phyloP scores from a whole-genome alignment of 148 eudicot species.

The Silene conica region DNA sequence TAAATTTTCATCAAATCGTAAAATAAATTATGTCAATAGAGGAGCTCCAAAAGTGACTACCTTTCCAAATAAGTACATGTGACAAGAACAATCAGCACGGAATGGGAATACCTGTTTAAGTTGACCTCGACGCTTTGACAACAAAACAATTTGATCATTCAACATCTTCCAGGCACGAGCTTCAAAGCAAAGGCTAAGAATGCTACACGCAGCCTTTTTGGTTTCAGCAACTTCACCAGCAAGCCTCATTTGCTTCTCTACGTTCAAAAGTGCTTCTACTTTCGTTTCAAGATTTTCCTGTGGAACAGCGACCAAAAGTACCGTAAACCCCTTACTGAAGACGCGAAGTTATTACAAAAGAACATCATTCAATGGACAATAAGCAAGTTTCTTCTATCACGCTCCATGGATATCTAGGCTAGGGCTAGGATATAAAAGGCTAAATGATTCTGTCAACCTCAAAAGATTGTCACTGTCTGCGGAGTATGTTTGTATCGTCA shows the following conservation, averaged over 20 bases:
- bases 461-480: too few relatives aligned
- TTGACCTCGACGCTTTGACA: conserved; percentile 95
- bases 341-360: too few relatives aligned
- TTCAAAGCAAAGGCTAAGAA: conserved; percentile 69
- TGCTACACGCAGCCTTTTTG: conserved; percentile 66
- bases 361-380: too few relatives aligned
- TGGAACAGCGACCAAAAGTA: neutral
- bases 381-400: neutral
- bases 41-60: neutral
- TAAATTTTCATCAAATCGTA: too few relatives aligned
- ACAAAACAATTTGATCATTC: conserved; percentile 77
- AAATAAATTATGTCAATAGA: too few relatives aligned
- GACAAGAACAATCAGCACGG: neutral
- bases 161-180: conserved; percentile 79
- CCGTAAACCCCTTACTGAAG: neutral
- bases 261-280: conserved; percentile 71
- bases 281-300: conserved; percentile 56
- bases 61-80: neutral
- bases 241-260: conserved; percentile 85
- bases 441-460: too few relatives aligned
- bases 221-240: conserved; percentile 75
- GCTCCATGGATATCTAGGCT: neutral
- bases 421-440: too few relatives aligned
- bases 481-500: too few relatives aligned
- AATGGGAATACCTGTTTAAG: conserved; percentile 57